phyloP scores from a whole-genome alignment of 2,329 filamentous ascomycete genomes.

The Colletotrichum sansevieriae region DNA sequence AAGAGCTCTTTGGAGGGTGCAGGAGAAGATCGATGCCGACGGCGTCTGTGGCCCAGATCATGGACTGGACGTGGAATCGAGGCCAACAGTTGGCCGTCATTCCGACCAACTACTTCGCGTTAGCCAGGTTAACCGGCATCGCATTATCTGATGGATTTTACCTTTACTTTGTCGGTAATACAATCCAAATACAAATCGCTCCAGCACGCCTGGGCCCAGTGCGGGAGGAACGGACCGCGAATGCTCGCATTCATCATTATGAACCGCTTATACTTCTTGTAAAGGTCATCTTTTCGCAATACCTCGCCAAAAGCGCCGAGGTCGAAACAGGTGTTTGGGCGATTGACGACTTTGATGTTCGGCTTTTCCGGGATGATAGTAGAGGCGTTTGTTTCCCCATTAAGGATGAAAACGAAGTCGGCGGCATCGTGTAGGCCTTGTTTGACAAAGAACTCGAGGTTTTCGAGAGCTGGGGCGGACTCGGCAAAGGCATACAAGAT shows the following conservation, averaged over 20 bases:
- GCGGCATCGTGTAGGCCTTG: conserved; percentile 53
- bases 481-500: conserved; percentile 54
- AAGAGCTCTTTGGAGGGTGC: conserved; percentile 44
- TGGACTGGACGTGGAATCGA: conserved; percentile 52
- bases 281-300: conserved; percentile 48
- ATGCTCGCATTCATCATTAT: conserved; percentile 53
- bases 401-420: conserved; percentile 57
- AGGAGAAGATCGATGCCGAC: conserved; percentile 54
- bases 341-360: conserved; percentile 51
- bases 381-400: conserved; percentile 49
- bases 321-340: conserved; percentile 52
- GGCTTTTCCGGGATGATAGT: conserved; percentile 46
- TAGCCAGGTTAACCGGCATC: background rate
- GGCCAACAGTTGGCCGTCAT: conserved; percentile 53
- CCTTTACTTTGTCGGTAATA: conserved; percentile 50
- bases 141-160: conserved; percentile 31
- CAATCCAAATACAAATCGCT: conserved; percentile 50
- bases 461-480: conserved; percentile 48
- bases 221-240: conserved; percentile 54
- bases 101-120: conserved; percentile 51
- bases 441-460: conserved; percentile 53
- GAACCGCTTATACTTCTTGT: conserved; percentile 53
- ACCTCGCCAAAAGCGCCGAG: conserved; percentile 53
- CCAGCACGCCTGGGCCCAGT: conserved; percentile 53
- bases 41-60: conserved; percentile 54